Evolutionary conservation across 1,139 yeast genomes (phyloP), one percentile per base, ranked within the genome.

Genomic region (Spathaspora sp.): DNA sequence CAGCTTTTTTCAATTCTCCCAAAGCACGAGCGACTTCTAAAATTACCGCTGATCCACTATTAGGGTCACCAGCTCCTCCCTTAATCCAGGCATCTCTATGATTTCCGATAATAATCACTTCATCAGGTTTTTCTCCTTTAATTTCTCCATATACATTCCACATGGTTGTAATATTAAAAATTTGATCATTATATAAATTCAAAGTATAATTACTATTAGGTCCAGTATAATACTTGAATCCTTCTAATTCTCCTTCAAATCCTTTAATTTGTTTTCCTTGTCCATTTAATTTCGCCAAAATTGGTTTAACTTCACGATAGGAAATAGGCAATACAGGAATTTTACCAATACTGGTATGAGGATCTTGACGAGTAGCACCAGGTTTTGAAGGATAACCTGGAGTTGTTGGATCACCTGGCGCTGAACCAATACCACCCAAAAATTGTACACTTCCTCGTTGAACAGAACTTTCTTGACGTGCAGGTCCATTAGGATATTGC

Each of bases 321-420:
- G 76, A 70, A 41, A 74, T 70, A 6, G 80, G 78, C 46, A 74
- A 70, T 3, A 63, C 78, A 2, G 80, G 80, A 39, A 74, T 86
- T 47, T 56, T 64, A 1, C 76, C 76, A 47, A 70, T 74, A 38
- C 73, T 66, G 17, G 49, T 51, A 50, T 71, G 65, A 1, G 80
- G 80, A 43, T 72, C 78, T 46, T 64, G 50, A 46, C 79, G 67
- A 37, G 64, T 70, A n/a, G 59, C 74, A 18, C 74, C 83, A 2
- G 80, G 75, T 50, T 80, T 83, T 38, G 89, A 82, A 4, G 95
- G 83, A 56, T 81, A 83, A 0, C 93, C 93, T 17, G 95, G 95
- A 3, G 95, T 86, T 2, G 95, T 82, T 38, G 97, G 97, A 60
- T 90, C 97, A 43, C 97, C 97, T 1, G 96, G 96, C 39, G 75